These are phyloP conservation scores for Clitopilus hobsonii DNA, from an alignment of 768 basidiomycete species.

Conservation along the genomic window DNA sequence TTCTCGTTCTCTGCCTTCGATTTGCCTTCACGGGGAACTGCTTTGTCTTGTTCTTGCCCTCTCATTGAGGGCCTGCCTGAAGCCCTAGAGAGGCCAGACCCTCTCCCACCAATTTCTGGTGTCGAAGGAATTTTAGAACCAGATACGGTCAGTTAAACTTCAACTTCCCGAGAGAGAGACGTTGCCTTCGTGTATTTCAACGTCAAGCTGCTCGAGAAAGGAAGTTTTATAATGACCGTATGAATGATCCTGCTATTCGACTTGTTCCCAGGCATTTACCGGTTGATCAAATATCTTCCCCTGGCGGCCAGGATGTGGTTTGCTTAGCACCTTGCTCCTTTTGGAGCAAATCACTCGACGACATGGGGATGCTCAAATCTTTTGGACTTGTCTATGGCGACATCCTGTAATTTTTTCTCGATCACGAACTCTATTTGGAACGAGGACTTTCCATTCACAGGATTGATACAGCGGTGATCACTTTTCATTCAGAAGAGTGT, in stretches of 20 bases:
- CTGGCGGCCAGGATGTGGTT: not conserved
- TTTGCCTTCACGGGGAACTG: not conserved
- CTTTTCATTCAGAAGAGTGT: too few relatives aligned
- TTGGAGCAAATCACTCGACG: too few relatives aligned
- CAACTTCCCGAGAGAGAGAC: not conserved
- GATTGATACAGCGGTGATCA: too few relatives aligned
- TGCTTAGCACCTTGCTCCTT: too few relatives aligned
- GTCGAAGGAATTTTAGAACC: not conserved
- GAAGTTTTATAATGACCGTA: not conserved
- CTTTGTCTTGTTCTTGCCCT: not conserved
- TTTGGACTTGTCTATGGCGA: too few relatives aligned
- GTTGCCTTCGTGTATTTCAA: constrained; percentile 1
- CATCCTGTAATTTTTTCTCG: too few relatives aligned
- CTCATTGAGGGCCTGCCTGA: not conserved
- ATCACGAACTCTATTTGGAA: too few relatives aligned
- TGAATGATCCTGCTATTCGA: not conserved
- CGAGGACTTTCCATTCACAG: too few relatives aligned
- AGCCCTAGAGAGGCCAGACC: not conserved
- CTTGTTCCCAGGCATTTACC: not conserved
- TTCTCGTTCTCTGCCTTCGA: constrained; percentile 12
- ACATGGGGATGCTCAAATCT: too few relatives aligned
- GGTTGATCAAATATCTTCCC: not conserved
- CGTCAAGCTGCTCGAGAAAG: not conserved
- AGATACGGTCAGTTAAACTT: not conserved
- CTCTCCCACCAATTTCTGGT: not conserved